Percentiles rank a stretch among this genome's conserved stretches.
Evolutionary conservation across 805 yeast species (phyloP).

Genomic region (Schwanniomyces sp.): DNA sequence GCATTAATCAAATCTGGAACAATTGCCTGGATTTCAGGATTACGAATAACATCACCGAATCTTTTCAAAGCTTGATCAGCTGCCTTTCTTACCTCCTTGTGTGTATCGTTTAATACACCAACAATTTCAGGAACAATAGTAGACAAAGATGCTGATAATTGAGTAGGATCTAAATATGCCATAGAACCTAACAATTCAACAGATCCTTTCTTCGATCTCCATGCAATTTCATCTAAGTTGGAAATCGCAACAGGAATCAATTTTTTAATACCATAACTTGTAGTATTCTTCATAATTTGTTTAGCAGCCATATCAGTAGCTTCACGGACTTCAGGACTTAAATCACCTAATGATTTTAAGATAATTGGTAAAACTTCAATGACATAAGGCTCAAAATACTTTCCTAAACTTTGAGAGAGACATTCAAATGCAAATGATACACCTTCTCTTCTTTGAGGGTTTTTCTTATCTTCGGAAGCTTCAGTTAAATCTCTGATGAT

Average conservation of each 20-base stretch:
- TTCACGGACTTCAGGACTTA: conserved; percentile 78
- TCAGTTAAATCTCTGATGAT: conserved; percentile 71
- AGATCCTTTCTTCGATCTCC: conserved; percentile 97
- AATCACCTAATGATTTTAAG: conserved; percentile 81
- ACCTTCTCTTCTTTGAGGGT: conserved; percentile 74
- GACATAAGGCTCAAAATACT: conserved; percentile 90
- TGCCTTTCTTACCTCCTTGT: conserved; percentile 94
- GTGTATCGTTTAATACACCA: conserved; percentile 90
- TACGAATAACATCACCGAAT: conserved; percentile 95
- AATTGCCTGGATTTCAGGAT: conserved; percentile 92
- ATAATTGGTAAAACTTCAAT: conserved; percentile 83
- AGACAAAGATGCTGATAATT: conserved; percentile 83
- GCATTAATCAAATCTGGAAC: conserved; percentile 89
- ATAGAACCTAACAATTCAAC: conserved; percentile 94
- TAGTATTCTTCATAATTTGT: conserved; percentile 84
- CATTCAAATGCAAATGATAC: conserved; percentile 86
- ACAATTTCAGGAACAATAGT: conserved; percentile 95
- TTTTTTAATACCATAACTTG: conserved; percentile 87
- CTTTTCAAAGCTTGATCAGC: conserved; percentile 86
- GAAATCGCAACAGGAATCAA: conserved; percentile 88
- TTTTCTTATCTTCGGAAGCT: conserved; percentile 86
- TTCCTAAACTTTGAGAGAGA: conserved; percentile 72
- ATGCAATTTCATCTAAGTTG: conserved; percentile 82
- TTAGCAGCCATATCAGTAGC: conserved; percentile 88
- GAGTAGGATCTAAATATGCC: conserved; percentile 97